A percentile compares a stretch with the other conserved stretches of the same genome.
These are phyloP conservation scores for Mrakia hoshinonis DNA, from an alignment of 768 basidiomycete genomes.

Conservation along the genomic window DNA sequence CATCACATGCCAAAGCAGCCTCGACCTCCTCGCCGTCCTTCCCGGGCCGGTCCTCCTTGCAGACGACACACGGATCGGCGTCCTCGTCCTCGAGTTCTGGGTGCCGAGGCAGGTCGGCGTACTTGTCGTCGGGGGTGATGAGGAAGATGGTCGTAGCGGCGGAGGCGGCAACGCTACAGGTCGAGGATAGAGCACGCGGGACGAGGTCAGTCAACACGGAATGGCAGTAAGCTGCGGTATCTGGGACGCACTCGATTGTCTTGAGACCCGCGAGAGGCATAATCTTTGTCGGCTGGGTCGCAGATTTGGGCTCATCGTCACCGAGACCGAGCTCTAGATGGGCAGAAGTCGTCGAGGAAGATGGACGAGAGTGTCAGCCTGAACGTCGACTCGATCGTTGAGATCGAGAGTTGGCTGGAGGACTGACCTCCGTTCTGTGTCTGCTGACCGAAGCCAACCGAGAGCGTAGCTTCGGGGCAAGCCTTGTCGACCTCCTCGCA, in stretches of 20 bases:
- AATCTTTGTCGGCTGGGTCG: slow-evolving; percentile 47
- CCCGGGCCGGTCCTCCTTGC: neutral
- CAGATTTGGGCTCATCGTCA: slow-evolving; percentile 51
- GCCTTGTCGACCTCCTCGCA: slow-evolving; percentile 58
- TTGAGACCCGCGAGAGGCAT: slow-evolving; percentile 65
- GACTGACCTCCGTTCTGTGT: slow-evolving; percentile 29
- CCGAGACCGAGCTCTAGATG: slow-evolving; percentile 38
- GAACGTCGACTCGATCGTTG: neutral
- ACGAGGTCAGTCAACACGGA: too few relatives aligned
- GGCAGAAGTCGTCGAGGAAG: slow-evolving; percentile 51
- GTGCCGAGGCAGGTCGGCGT: slow-evolving; percentile 21
- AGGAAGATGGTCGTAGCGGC: slow-evolving; percentile 16
- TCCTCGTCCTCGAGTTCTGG: slow-evolving; percentile 7
- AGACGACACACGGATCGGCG: neutral
- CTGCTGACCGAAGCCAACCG: slow-evolving; percentile 50
- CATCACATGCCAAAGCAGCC: slow-evolving; percentile 4
- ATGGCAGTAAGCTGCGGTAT: neutral
- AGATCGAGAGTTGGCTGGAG: slow-evolving; percentile 53
- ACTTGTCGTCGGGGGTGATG: slow-evolving; percentile 14
- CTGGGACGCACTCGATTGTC: slow-evolving; percentile 58
- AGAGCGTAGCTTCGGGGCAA: slow-evolving; percentile 51
- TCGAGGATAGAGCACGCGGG: neutral
- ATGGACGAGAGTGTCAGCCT: slow-evolving; percentile 53
- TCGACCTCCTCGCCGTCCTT: neutral
- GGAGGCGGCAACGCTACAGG: slow-evolving; percentile 21